A percentile compares a stretch with the other conserved stretches of the same genome.
Conservation (phyloP, 495 filamentous ascomycete genomes). For the Sabuloglossum arenarium region DNA sequence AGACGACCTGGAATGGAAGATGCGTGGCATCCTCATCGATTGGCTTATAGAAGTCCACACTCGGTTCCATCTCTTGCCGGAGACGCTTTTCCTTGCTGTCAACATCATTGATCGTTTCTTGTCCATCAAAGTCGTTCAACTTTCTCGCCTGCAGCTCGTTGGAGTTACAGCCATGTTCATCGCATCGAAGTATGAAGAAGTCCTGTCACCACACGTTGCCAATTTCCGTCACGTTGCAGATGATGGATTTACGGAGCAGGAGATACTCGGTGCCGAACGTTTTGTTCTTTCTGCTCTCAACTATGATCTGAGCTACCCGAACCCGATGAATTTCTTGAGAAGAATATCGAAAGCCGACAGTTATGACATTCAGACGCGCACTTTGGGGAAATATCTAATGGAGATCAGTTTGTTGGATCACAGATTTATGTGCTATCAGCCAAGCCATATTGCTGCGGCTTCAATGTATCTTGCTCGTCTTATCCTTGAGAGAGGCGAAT, state of each 20-base stretch:
- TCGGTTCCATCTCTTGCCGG: constrained; percentile 88
- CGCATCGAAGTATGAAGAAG: constrained; percentile 96
- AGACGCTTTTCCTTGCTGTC: constrained; percentile 89
- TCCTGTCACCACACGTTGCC: constrained; percentile 84
- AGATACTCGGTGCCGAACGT: constrained; percentile 92
- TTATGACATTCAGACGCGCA: constrained; percentile 93
- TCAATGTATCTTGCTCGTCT: constrained; percentile 88
- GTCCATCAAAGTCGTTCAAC: constrained; percentile 75
- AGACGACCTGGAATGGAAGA: constrained; percentile 91
- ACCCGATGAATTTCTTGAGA: constrained; percentile 98
- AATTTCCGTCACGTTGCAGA: constrained; percentile 96
- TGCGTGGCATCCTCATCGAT: constrained; percentile 90
- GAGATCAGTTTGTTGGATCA: constrained; percentile 93
- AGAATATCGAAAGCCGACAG: constrained; percentile 97
- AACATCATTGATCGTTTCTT: constrained; percentile 98
- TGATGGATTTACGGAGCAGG: constrained; percentile 85
- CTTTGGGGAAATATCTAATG: constrained; percentile 93
- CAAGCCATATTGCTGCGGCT: constrained; percentile 75
- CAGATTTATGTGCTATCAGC: constrained; percentile 66
- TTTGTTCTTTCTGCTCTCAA: constrained; percentile 77
- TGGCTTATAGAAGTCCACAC: constrained; percentile 98
- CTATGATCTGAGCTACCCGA: constrained; percentile 96
- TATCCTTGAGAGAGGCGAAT: constrained; percentile 71
- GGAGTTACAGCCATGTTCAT: constrained; percentile 99
- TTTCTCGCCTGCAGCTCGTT: constrained; percentile 88